Base-by-base conservation (phyloP, 2,329 filamentous ascomycete genomes). In the Ceratocystis alfenasii region DNA sequence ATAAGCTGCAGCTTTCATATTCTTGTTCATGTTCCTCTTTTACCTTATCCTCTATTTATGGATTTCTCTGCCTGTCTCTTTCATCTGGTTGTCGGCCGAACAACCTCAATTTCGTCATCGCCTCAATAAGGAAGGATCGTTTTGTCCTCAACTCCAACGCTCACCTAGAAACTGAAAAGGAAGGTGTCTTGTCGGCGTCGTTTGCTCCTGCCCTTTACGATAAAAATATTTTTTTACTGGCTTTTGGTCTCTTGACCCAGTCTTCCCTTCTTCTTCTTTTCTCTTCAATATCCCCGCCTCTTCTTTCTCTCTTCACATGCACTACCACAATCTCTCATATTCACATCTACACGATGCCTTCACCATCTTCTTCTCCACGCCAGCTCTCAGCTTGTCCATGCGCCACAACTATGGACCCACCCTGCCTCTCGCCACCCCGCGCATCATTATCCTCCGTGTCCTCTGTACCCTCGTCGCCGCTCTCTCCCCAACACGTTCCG, bases 251-350 rank as follows among this genome's bases (percentile, higher is more conserved):
- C 6, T 57, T 20, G 17, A 28, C 15, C 15, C 44, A 8, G n/a
- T 60, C 10, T 48, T 65, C 17, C 5, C 30, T 7, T 53, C 6
- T 25, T 65, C 22, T 28, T 60, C 22, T 55, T 50, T 62, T 63
- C 8, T 53, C 50, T 36, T 53, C 33, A 17, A n/a, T 4, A 30
- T 33, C 30, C 63, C 59, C 12, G 20, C 41, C 10, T 17, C 59
- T 45, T 44, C 17, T 22, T 20, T 25, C 20, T 63, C 59, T 22
- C 10, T 45, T 10, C n/a, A 41, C 63, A 30, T 33, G 57, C 25
- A 20, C 64, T 57, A 28, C 64, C 64, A 41, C 64, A 62, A 59
- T 25, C 44, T 57, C 53, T 1, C 10, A 41, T 53, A 8, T 60
- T 48, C 50, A 33, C 61, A 33, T 20, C 20, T 48, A n/a, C 20